Conservation (phyloP, 2,329 filamentous ascomycete genomes). For the Dryadomyces sulphureus region DNA sequence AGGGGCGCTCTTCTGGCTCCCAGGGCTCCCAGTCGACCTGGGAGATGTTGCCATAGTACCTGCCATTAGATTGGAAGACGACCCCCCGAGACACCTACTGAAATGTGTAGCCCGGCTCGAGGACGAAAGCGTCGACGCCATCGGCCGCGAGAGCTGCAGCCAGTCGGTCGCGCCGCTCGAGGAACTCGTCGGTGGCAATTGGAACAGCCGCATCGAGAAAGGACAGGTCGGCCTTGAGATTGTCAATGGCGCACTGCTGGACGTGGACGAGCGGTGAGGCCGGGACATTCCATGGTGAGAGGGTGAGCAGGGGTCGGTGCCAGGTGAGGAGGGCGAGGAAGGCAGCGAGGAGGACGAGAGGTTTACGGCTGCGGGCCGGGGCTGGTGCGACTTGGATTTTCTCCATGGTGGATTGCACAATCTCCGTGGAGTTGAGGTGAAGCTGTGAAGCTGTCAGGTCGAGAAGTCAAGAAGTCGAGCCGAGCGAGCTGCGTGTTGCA, state of each 20-base stretch:
- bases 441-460: too few relatives aligned
- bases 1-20: slow-evolving; percentile 50
- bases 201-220: slow-evolving; percentile 35
- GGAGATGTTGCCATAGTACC: slow-evolving; percentile 45
- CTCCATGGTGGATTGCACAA: too few relatives aligned
- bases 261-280: background rate
- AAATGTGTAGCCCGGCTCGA: slow-evolving; percentile 51
- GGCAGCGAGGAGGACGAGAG: too few relatives aligned
- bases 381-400: too few relatives aligned
- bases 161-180: slow-evolving; percentile 38
- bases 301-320: too few relatives aligned
- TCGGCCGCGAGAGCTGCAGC: slow-evolving; percentile 37
- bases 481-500: too few relatives aligned
- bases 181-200: slow-evolving; percentile 34
- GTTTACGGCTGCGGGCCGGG: too few relatives aligned
- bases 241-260: slow-evolving; percentile 34
- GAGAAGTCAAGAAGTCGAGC: too few relatives aligned
- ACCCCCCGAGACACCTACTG: slow-evolving; percentile 21
- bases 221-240: slow-evolving; percentile 30
- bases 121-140: slow-evolving; percentile 40
- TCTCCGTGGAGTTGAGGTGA: too few relatives aligned
- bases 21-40: slow-evolving; percentile 49
- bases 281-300: background rate
- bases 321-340: too few relatives aligned
- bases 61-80: slow-evolving; percentile 2